A percentile compares a stretch with the other conserved stretches of the same genome.
Conservation (phyloP, 2,329 filamentous ascomycete genomes). For the Sporothrix schenckii region DNA sequence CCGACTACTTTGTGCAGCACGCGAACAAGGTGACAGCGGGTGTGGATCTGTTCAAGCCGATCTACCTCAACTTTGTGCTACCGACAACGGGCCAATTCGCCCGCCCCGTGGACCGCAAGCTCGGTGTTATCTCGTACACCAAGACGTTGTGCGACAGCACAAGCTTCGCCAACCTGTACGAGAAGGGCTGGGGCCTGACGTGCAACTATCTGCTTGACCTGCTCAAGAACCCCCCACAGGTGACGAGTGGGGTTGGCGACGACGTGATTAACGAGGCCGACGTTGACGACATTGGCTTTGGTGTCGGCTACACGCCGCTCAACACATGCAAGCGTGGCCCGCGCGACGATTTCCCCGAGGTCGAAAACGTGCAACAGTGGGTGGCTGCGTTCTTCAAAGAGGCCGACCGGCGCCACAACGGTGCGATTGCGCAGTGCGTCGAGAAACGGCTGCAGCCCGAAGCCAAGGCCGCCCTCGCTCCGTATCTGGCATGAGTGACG, state of each 20-base stretch:
- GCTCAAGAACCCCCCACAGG: slow-evolving; percentile 79
- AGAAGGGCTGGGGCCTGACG: slow-evolving; percentile 89
- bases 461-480: slow-evolving; percentile 56
- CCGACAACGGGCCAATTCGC: slow-evolving; percentile 86
- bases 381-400: slow-evolving; percentile 76
- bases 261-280: slow-evolving; percentile 85
- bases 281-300: slow-evolving; percentile 92
- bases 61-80: slow-evolving; percentile 86
- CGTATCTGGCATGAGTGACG: slow-evolving; percentile 51
- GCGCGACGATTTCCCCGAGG: slow-evolving; percentile 82
- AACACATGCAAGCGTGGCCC: slow-evolving; percentile 81
- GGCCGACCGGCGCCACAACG: slow-evolving; percentile 73
- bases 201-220: slow-evolving; percentile 88
- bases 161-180: slow-evolving; percentile 78
- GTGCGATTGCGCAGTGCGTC: slow-evolving; percentile 71
- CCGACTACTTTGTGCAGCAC: slow-evolving; percentile 86
- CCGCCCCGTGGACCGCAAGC: slow-evolving; percentile 87
- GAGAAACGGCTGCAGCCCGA: slow-evolving; percentile 69
- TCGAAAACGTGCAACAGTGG: slow-evolving; percentile 81
- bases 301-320: slow-evolving; percentile 88
- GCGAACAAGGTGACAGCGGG: slow-evolving; percentile 79
- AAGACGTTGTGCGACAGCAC: slow-evolving; percentile 87
- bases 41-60: slow-evolving; percentile 68
- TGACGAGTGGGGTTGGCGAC: slow-evolving; percentile 66
- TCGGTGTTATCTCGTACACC: slow-evolving; percentile 87